Base-by-base conservation (phyloP, 495 filamentous ascomycete genomes). In the Talaromyces ruber region DNA sequence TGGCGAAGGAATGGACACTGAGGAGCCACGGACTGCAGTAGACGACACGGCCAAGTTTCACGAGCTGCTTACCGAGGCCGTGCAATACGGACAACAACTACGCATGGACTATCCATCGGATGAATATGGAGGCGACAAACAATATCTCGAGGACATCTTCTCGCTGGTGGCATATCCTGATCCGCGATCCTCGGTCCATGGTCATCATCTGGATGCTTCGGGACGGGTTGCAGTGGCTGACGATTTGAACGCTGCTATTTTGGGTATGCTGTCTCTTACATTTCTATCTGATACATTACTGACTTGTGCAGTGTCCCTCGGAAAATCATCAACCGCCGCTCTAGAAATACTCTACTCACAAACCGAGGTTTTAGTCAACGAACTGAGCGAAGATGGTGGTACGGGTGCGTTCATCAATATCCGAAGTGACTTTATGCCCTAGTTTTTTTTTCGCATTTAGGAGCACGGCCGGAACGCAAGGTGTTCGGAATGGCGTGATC, bases 181-280 rank as follows among this genome's bases (percentile, higher is more conserved):
- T 70, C 91, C 93, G 14, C 81, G 86, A 29, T 83, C 86, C 66
- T 85, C 83, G 30, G 84, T 86, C 26, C 80, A 95, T 62, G 85
- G 88, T n/a, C 88, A 88, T 70, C 75, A 97, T 66, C 74, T 98
- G 60, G 91, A 96, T 67, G 81, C 81, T 14, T 81, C 80, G 12
- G 91, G 90, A 2, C 78, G 94, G 59, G 85, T 88, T 32, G 81
- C 85, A 54, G 91, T 98, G 54, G 92, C 92, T 21, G 94, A 99
- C 76, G 93, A 96, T 75, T 75, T 99, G 64, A 98, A 98, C 71
- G 89, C 90, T 63, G 94, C 91, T 39, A 97, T 98, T 64, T 73
- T 98, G 58, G 88, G 93, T 97, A 81, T 67, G 83, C 78, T 59
- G 5, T 22, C 4, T 11, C 6, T 2, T 26, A 25, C 28, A 2